phyloP scores from a whole-genome alignment of 1,139 yeast species.

The Saccharomyces hybrid region DNA sequence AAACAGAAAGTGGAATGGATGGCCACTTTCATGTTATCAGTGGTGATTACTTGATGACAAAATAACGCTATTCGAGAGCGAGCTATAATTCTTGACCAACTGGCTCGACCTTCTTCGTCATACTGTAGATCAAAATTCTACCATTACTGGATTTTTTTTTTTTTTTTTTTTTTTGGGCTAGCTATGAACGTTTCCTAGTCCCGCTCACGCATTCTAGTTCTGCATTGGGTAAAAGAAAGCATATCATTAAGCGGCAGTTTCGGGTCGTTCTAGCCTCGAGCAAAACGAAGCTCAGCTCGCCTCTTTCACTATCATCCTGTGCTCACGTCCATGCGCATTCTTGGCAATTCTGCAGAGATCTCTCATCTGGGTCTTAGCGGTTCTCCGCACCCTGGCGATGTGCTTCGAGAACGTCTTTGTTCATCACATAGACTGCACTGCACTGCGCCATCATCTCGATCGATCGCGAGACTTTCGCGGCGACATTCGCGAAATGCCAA shows the following conservation, averaged over 20 bases:
- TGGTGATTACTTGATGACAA: not conserved
- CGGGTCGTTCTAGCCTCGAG: not conserved
- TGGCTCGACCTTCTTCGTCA: not conserved
- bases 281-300: not conserved
- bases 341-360: not conserved
- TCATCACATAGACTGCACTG: not conserved
- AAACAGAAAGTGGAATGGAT: not conserved
- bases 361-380: not conserved
- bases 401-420: not conserved
- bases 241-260: not conserved
- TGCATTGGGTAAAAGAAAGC: not conserved
- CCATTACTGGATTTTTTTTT: not conserved
- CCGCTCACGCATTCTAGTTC: not conserved
- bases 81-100: not conserved
- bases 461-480: not conserved
- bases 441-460: not conserved
- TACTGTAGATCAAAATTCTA: not conserved
- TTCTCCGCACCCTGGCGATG: not conserved
- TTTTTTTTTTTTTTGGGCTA: not conserved
- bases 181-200: not conserved
- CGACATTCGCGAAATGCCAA: not conserved
- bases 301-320: not conserved
- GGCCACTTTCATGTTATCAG: not conserved
- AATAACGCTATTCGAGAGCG: not conserved
- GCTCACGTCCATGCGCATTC: not conserved